Base-by-base conservation (phyloP, 2,329 filamentous ascomycete species). In the Hymenoscyphus repandus region DNA sequence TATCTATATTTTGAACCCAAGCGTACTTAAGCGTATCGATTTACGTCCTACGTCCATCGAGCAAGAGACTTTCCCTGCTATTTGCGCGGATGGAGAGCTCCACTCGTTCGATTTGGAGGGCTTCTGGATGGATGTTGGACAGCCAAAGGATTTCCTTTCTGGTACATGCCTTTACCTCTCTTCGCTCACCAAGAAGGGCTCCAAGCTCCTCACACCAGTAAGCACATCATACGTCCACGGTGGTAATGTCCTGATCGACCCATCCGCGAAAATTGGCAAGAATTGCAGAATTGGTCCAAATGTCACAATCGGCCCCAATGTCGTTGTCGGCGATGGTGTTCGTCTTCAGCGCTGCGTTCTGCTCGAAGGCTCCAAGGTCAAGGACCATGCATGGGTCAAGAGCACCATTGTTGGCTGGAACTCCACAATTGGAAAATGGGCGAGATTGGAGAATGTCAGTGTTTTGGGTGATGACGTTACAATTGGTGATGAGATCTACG, bases 111-210 rank as follows among this genome's bases (percentile, higher is more conserved):
- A 97, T 68, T 82, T 97, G 30, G 90, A 96, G 61, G 90, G 92
- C 62, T 97, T 95, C 82, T 97, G 92, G 92, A 97, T 97, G 92
- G 92, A 97, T 64, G 90, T 99, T 58, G 92, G 92, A 64, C 92
- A 99, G 74, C 92, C 92, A 63, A 99, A 97, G 77, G 92, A 99
- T 69, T 99, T 97, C 81, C 78, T 99, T 50, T 90, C 87, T 18
- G 92, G 92, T 57, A 97, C 93, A 55, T 97, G 92, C 74, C 80
- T 99, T 56, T 97, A 96, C 76, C 88, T 99, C 47, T 90, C 89
- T 42, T 95, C 90, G 3, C 81, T 97, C 54, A 80, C 90, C 52
- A 96, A 96, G 82, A 90, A 88, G 74, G 83, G 84, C 68, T 88
- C 89, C 67, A 91, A 95, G 75, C 79, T 88, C 54, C 86, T 97